Evolutionary conservation across 306 rosid genomes (phyloP), one percentile per base, ranked within the genome.

Genomic region (Bauhinia variegata): DNA sequence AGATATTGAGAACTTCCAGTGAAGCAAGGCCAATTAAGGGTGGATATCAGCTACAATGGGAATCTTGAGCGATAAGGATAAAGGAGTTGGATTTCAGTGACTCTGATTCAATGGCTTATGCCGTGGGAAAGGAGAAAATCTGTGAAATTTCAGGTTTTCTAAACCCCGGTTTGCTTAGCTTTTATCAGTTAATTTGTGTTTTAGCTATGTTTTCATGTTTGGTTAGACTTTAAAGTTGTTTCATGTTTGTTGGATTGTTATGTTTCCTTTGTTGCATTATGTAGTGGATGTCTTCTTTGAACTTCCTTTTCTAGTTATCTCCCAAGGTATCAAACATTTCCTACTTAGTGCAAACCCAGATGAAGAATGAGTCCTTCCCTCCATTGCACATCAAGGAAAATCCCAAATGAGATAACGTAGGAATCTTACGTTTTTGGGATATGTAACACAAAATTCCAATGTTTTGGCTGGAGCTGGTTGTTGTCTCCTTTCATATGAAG

Each of bases 41-140:
- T 51, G 42, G n/a, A 50, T 34, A 42, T 55, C 58, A 50, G 74
- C 60, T 15, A n/a, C 65, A 60, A 28, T 6, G 23, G 48, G 66
- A 58, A 52, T 71, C 76, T 19, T 19, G n/a, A 19, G n/a, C 31
- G 34, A 48, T 8, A 6, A 71, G 69, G 59, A 51, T 23, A 63
- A 38, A 55, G 67, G 67, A 65, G 60, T 71, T 38, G 68, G 78
- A 67, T 68, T 48, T 68, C 38, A 33, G 82, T 67, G 65, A 55
- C 65, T 82, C 66, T 18, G 39, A 61, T 73, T 74, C 87, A 78
- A 79, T 83, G 91, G 88, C 85, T 31, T 57, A 36, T 42, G 43
- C 86, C 82, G 72, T 69, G 86, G 96, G 85, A 70, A 46, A 46
- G 74, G 81, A 73, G 85, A 82, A 80, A 78, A 79, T 78, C 88